Conservation (phyloP, 176 grass and related monocot genomes). For the Stipa capillata region DNA sequence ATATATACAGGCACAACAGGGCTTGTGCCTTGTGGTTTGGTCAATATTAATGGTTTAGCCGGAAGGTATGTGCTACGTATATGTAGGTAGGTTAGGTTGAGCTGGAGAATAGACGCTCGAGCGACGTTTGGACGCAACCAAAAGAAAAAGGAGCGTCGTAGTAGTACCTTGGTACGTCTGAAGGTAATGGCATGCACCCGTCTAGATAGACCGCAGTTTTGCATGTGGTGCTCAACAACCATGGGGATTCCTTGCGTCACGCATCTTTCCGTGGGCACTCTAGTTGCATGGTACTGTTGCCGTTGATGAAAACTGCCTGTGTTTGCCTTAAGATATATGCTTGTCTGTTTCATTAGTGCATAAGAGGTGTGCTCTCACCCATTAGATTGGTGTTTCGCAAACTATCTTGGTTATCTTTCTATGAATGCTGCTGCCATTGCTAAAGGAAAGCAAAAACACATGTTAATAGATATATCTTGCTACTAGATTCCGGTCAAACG, state of each 20-base stretch:
- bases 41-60: constrained; percentile 20
- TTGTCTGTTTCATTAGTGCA: too few species aligned
- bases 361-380: neutral
- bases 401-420: neutral
- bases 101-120: constrained; percentile 26
- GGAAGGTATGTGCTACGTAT: neutral
- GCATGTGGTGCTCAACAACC: constrained; percentile 7
- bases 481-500: neutral
- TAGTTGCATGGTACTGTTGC: too few species aligned
- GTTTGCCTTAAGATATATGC: neutral
- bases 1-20: neutral
- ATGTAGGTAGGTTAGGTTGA: constrained; percentile 9
- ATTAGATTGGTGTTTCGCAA: too few species aligned
- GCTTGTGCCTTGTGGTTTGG: neutral
- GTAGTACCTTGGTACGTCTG: neutral
- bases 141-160: neutral
- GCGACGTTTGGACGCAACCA: constrained; percentile 6
- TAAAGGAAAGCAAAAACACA: too few species aligned
- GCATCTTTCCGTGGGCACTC: constrained; percentile 11
- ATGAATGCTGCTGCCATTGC: too few species aligned
- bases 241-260: constrained; percentile 11
- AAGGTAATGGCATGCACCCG: neutral
- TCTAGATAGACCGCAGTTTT: neutral
- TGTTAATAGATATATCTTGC: neutral
- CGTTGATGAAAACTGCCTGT: neutral